Evolutionary conservation across 257 asterid species (phyloP).

Genomic region (Jacaranda copaia): DNA sequence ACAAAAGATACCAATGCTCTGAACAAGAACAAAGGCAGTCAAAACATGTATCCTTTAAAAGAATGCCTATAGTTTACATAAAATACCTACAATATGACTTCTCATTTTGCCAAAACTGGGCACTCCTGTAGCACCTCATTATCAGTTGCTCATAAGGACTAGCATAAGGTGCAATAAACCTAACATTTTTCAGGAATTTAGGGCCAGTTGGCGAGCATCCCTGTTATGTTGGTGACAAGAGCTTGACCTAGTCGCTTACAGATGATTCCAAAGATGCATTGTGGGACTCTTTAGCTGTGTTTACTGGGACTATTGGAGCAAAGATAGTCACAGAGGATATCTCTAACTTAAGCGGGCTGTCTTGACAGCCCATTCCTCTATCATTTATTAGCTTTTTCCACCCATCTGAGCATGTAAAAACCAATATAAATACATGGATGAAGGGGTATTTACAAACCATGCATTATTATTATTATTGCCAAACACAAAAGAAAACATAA

Average conservation of each 20-base stretch:
- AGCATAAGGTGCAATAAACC: not conserved
- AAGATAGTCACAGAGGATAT: not conserved
- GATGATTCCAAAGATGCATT: not conserved
- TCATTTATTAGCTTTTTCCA: conserved; percentile 7
- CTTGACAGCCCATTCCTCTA: not conserved
- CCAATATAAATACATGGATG: not conserved
- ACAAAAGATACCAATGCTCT: not conserved
- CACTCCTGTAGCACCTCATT: not conserved
- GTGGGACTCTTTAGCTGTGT: not conserved
- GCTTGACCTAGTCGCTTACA: not conserved
- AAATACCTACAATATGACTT: not conserved
- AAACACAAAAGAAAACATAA: not conserved
- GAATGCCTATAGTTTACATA: not conserved
- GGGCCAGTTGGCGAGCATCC: not conserved
- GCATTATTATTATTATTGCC: not conserved
- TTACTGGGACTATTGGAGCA: not conserved
- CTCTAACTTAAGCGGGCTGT: not conserved
- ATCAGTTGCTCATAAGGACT: not conserved
- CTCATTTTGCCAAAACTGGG: not conserved
- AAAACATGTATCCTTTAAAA: not conserved
- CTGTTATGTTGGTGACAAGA: not conserved
- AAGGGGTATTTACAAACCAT: not conserved
- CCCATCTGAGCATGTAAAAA: not conserved
- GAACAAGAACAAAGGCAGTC: not conserved
- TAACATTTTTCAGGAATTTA: not conserved